These are phyloP conservation scores for Ophiocordyceps australis DNA, from an alignment of 2,329 filamentous ascomycete genomes.

Conservation along the genomic window DNA sequence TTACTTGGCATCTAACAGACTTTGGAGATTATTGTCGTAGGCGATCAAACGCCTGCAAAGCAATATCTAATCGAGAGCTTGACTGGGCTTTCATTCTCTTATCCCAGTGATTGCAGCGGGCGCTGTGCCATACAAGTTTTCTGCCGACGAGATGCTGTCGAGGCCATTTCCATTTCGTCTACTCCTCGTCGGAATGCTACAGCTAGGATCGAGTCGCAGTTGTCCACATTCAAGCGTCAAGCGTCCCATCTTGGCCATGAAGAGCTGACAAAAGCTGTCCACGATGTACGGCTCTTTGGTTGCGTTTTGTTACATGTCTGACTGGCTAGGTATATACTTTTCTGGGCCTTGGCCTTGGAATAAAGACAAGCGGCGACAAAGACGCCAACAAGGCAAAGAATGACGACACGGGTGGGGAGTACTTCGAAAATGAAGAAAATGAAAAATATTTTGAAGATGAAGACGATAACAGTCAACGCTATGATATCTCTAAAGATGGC, in stretches of 20 bases:
- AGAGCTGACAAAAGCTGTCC: constrained; percentile 13
- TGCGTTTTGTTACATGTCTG: too few species aligned
- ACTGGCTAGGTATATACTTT: too few species aligned
- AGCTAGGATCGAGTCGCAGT: constrained; percentile 3
- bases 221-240: constrained; percentile 9
- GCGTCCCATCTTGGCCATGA: constrained; percentile 7
- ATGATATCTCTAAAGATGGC: constrained; percentile 25
- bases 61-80: constrained; percentile 62
- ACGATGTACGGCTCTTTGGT: too few species aligned
- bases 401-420: too few species aligned
- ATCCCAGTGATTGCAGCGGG: constrained; percentile 24
- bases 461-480: constrained; percentile 4
- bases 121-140: constrained; percentile 22
- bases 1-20: not conserved
- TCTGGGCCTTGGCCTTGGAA: too few species aligned
- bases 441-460: too few species aligned
- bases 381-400: too few species aligned
- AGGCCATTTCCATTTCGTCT: constrained; percentile 18
- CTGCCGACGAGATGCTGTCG: constrained; percentile 9
- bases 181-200: constrained; percentile 13
- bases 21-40: constrained; percentile 68
- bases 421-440: too few species aligned
- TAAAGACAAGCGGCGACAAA: too few species aligned
- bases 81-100: constrained; percentile 28
- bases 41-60: constrained; percentile 75